Conservation (phyloP, 192 early-diverging fungal genomes). For the Podila clonocystis region DNA sequence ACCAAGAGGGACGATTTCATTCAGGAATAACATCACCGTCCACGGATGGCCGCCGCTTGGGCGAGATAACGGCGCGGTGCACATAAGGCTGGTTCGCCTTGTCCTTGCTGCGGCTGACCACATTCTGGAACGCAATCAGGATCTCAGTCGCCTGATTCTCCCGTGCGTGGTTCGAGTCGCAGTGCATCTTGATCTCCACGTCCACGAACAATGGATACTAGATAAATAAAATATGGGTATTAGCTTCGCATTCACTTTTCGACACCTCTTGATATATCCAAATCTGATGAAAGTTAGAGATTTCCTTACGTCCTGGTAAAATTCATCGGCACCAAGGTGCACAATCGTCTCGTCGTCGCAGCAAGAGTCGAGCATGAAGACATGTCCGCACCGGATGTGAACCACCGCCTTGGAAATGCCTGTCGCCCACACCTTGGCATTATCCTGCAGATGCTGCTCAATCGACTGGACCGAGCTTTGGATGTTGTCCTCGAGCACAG, state of each 20-base stretch:
- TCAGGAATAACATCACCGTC: not conserved
- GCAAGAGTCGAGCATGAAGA: slow-evolving; percentile 24
- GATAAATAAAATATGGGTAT: not conserved
- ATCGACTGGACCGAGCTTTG: slow-evolving; percentile 24
- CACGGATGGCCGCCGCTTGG: slow-evolving; percentile 5
- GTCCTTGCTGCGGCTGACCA: slow-evolving; percentile 9
- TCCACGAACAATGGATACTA: slow-evolving; percentile 43
- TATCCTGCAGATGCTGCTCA: slow-evolving; percentile 11
- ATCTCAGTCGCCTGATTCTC: slow-evolving; percentile 6
- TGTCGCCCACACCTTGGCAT: slow-evolving; percentile 17
- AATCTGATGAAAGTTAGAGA: not conserved
- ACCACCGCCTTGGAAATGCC: slow-evolving; percentile 28
- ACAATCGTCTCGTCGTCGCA: slow-evolving; percentile 26
- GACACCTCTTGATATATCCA: too few relatives aligned
- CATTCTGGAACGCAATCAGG: slow-evolving; percentile 24
- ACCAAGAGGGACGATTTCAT: not conserved
- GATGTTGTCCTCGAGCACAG: slow-evolving; percentile 44
- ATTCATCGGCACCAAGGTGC: slow-evolving; percentile 21
- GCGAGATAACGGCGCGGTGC: slow-evolving; percentile 4
- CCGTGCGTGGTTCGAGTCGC: slow-evolving; percentile 8
- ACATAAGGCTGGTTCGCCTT: slow-evolving; percentile 10
- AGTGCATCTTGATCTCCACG: slow-evolving; percentile 42
- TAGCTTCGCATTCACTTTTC: too few relatives aligned
- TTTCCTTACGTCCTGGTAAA: slow-evolving; percentile 20
- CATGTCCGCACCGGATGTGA: slow-evolving; percentile 36